Conservation (phyloP, 2,329 filamentous ascomycete species). For the Microdochium trichocladiopsis region DNA sequence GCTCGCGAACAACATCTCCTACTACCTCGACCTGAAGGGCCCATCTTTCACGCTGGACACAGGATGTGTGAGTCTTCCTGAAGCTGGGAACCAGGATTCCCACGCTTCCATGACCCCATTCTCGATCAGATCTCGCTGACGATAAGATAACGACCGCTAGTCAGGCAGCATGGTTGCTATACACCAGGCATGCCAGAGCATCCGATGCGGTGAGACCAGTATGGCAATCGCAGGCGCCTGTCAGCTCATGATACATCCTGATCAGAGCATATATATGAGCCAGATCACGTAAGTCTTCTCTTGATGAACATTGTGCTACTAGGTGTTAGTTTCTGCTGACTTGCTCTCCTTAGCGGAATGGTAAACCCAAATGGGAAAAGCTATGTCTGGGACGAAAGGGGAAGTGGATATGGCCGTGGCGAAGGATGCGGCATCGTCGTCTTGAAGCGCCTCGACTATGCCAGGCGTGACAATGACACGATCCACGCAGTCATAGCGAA, state of each 20-base stretch:
- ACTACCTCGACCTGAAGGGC: neutral
- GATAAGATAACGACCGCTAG: slow-evolving; percentile 15
- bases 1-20: neutral
- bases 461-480: neutral
- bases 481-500: neutral
- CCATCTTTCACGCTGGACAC: neutral
- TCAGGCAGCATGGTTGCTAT: no score
- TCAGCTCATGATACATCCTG: no score
- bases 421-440: neutral
- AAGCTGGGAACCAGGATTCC: no score
- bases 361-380: neutral
- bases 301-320: no score
- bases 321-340: slow-evolving; percentile 19
- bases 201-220: no score
- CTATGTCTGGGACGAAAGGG: neutral
- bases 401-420: neutral
- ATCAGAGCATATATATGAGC: no score
- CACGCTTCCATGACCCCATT: no score
- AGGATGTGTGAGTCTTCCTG: neutral
- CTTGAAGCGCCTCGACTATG: neutral
- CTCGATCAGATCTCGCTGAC: neutral
- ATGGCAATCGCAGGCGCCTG: no score
- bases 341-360: no score
- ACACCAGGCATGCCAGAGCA: no score
- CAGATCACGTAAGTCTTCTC: no score